Evolutionary conservation across 495 filamentous ascomycete species (phyloP).

Genomic region (Tuber borchii): DNA sequence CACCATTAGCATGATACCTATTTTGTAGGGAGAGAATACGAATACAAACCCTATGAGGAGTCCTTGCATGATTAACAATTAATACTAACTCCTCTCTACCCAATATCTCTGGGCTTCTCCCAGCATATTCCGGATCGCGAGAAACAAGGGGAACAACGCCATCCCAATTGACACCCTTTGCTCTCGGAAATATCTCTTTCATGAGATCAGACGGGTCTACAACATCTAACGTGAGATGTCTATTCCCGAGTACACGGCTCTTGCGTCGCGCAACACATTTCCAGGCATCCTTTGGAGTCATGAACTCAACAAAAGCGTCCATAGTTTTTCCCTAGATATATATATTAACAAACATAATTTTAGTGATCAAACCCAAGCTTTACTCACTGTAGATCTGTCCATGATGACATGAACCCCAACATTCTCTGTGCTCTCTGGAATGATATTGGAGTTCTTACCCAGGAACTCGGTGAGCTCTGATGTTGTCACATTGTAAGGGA

Average conservation of each 20-base stretch:
- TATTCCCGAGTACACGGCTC: constrained; percentile 39
- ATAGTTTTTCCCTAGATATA: constrained; percentile 40
- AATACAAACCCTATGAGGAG: constrained; percentile 39
- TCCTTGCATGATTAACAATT: constrained; percentile 42
- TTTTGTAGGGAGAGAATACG: background rate
- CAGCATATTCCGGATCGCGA: constrained; percentile 25
- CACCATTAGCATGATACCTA: constrained; percentile 9
- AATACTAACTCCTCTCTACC: constrained; percentile 39
- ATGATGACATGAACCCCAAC: constrained; percentile 42
- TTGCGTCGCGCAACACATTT: constrained; percentile 42
- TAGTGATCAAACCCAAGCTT: background rate
- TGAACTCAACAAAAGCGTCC: constrained; percentile 42
- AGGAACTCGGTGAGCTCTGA: constrained; percentile 39
- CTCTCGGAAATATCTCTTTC: constrained; percentile 42
- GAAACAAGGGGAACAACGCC: constrained; percentile 37
- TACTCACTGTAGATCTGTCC: constrained; percentile 41
- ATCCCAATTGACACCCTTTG: constrained; percentile 41
- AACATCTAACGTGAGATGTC: constrained; percentile 40
- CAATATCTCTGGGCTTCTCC: constrained; percentile 34
- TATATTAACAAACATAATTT: constrained; percentile 6
- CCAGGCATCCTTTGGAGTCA: constrained; percentile 41
- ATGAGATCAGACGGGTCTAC: constrained; percentile 42
- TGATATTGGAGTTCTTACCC: constrained; percentile 42
- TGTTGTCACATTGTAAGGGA: constrained; percentile 41
- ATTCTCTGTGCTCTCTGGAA: constrained; percentile 37